A percentile compares a stretch with the other conserved stretches of the same genome.
Conservation (phyloP, 2,329 filamentous ascomycete species). For the Colletotrichum nymphaeae region DNA sequence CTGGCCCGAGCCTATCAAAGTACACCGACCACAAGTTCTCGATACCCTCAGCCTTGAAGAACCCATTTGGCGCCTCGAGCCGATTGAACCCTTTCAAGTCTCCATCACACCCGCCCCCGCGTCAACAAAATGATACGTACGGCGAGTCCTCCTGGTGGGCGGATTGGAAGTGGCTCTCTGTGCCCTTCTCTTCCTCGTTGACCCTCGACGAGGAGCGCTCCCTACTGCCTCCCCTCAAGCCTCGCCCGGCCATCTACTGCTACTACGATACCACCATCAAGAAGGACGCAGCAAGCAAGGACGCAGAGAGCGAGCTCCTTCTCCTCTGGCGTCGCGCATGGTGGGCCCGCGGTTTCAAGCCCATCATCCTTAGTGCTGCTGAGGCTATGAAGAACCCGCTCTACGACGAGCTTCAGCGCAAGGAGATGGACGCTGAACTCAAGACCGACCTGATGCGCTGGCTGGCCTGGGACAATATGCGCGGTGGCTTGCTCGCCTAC, state of each 20-base stretch:
- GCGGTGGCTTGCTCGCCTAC: slow-evolving; percentile 82
- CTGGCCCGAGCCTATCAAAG: slow-evolving; percentile 60
- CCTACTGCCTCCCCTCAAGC: slow-evolving; percentile 80
- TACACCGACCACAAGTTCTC: slow-evolving; percentile 62
- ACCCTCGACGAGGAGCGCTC: slow-evolving; percentile 85
- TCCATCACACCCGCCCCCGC: slow-evolving; percentile 76
- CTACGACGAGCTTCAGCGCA: slow-evolving; percentile 75
- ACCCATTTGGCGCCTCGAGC: slow-evolving; percentile 56
- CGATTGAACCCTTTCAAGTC: slow-evolving; percentile 75
- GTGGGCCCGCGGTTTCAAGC: slow-evolving; percentile 94
- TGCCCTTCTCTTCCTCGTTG: slow-evolving; percentile 84
- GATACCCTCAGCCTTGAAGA: slow-evolving; percentile 58
- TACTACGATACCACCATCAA: slow-evolving; percentile 81
- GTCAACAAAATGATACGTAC: slow-evolving; percentile 82
- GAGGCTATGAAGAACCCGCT: slow-evolving; percentile 88
- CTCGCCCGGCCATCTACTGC: slow-evolving; percentile 84
- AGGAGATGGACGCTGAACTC: slow-evolving; percentile 68
- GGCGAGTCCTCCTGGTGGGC: slow-evolving; percentile 87
- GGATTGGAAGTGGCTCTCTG: slow-evolving; percentile 88
- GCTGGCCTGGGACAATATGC: slow-evolving; percentile 95
- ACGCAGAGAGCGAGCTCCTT: slow-evolving; percentile 82
- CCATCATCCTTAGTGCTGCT: slow-evolving; percentile 80
- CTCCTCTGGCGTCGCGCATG: slow-evolving; percentile 92
- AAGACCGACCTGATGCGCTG: slow-evolving; percentile 82
- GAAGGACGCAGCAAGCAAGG: slow-evolving; percentile 71